Evolutionary conservation across 352 stramenopile species (phyloP), one percentile per base, ranked within the genome.

Genomic region (Phytophthora brassicae): DNA sequence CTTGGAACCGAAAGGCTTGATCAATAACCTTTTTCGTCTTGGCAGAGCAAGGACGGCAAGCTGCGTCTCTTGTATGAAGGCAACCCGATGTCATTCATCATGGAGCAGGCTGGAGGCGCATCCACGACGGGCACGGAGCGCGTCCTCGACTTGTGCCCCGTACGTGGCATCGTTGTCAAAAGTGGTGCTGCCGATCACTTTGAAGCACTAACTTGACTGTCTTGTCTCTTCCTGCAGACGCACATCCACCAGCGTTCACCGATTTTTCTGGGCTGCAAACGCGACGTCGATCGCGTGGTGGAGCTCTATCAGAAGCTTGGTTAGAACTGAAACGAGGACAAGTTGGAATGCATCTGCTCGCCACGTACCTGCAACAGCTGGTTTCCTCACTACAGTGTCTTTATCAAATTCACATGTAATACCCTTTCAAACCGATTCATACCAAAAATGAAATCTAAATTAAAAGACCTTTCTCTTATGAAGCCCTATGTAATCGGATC

Each of bases 71-170:
- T 99, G 6, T 99, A 99, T 79, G 97, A 99, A 75, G 90, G 92
- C 72, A 99, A 98, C 83, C 97, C 97, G 6, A 99, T 99, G 97
- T 97, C 96, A 35, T 94, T 98, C 73, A 98, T 99, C 73, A 94
- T 98, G 53, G 96, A 99, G 72, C 88, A 99, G 76, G 96, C 96
- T 49, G 96, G 96, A 56, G 97, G 96, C 46, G 84, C 97, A 44
- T 94, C 96, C 38, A 98, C 92, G 36, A 99, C 96, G 16, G 97
- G 96, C 72, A 88, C 77, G 4, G 73, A 95, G 70, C 88, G 93
- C 46, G 90, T 99, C 16, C 74, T 98, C 39, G 96, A 99, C 58
- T 71, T 99, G 38, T 66, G 92, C 24, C 97, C 97, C 44, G 79
- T 90, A 70, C 56, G 72, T 78, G 39, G 17, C n/a, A 22, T 47